Evolutionary conservation across 768 basidiomycete species (phyloP).

Genomic region (Russula virescens): DNA sequence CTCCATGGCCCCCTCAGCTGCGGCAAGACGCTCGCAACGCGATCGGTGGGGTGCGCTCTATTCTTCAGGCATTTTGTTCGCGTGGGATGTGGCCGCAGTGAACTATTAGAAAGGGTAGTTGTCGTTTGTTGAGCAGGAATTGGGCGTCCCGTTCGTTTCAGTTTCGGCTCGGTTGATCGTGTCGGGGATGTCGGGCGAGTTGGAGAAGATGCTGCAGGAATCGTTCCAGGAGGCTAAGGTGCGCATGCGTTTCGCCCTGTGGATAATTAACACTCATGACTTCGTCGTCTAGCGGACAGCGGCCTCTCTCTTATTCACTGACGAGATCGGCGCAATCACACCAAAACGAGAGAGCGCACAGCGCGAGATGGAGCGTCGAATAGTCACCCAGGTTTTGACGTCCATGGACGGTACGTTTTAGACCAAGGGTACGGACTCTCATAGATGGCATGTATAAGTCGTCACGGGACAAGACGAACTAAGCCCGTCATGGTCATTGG

Average conservation of each 20-base stretch:
- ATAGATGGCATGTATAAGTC: conserved; percentile 47
- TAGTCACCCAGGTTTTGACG: conserved; percentile 95
- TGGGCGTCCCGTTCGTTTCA: conserved; percentile 87
- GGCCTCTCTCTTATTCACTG: conserved; percentile 91
- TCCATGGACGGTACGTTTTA: conserved; percentile 88
- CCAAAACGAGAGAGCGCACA: conserved; percentile 98
- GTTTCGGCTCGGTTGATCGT: conserved; percentile 95
- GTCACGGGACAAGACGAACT: conserved; percentile 89
- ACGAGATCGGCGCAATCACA: conserved; percentile 97
- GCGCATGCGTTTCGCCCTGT: conserved; percentile 19
- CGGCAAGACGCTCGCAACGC: conserved; percentile 94
- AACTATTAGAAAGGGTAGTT: too few relatives aligned
- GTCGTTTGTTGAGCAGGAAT: conserved; percentile 57
- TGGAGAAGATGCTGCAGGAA: conserved; percentile 91
- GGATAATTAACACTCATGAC: too few relatives aligned
- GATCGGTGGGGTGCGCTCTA: conserved; percentile 73
- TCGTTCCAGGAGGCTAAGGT: conserved; percentile 98
- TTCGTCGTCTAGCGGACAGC: conserved; percentile 58
- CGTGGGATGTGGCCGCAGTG: too few relatives aligned
- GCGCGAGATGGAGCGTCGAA: conserved; percentile 95
- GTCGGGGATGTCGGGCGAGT: conserved; percentile 97
- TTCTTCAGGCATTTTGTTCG: too few relatives aligned
- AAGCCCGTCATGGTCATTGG: conserved; percentile 93
- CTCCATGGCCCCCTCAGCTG: conserved; percentile 95
- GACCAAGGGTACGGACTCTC: not conserved